Evolutionary conservation across 2,329 filamentous ascomycete species (phyloP).

Genomic region (Aspergillus sp.): DNA sequence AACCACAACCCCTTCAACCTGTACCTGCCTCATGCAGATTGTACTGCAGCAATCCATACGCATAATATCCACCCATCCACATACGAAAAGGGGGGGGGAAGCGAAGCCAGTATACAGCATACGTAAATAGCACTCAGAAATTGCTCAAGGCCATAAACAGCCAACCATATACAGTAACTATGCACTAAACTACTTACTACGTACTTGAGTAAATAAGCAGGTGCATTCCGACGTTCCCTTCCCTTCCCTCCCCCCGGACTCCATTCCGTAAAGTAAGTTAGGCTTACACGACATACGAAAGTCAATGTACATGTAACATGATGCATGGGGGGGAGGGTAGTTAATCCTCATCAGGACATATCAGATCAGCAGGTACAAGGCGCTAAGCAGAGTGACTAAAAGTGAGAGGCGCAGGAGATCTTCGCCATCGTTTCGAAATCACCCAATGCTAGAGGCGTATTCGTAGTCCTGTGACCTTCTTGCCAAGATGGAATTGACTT

Average conservation of each 20-base stretch:
- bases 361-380: neutral
- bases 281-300: neutral
- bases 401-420: constrained; percentile 1
- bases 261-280: too few relatives aligned
- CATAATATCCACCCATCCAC: neutral
- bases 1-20: neutral
- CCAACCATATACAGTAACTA: neutral
- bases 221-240: too few relatives aligned
- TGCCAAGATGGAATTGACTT: constrained; percentile 19
- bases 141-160: neutral
- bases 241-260: too few relatives aligned
- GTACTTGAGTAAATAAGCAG: too few relatives aligned
- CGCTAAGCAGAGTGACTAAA: neutral
- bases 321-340: constrained; percentile 2
- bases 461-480: constrained; percentile 13
- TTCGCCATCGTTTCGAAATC: neutral
- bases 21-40: constrained; percentile 1
- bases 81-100: neutral
- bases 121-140: neutral
- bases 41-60: neutral
- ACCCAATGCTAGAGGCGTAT: neutral
- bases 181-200: neutral
- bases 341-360: constrained; percentile 8
- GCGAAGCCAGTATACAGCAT: neutral
- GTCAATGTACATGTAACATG: constrained; percentile 7